phyloP scores from a whole-genome alignment of 2,329 filamentous ascomycete genomes.

The Aspergillus spinulosporus region DNA sequence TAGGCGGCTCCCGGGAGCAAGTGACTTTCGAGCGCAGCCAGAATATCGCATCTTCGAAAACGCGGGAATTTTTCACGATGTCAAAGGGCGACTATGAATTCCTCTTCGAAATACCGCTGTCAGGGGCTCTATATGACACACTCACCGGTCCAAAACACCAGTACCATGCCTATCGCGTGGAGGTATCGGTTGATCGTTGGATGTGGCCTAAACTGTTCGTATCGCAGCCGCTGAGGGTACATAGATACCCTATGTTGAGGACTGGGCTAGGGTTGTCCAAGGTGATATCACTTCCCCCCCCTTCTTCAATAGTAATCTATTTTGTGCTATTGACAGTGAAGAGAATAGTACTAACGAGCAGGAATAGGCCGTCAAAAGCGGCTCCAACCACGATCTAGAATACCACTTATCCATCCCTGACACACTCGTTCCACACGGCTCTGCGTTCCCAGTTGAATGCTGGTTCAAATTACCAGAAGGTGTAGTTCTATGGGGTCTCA shows the following conservation, averaged over 20 bases:
- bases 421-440: slow-evolving; percentile 23
- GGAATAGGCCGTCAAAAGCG: slow-evolving; percentile 13
- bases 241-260: slow-evolving; percentile 12
- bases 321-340: too few relatives aligned
- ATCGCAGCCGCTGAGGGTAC: slow-evolving; percentile 20
- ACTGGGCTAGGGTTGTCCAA: not conserved
- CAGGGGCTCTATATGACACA: slow-evolving; percentile 15
- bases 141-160: slow-evolving; percentile 14
- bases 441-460: slow-evolving; percentile 23
- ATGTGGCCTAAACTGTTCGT: slow-evolving; percentile 17
- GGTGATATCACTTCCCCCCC: not conserved
- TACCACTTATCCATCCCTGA: slow-evolving; percentile 24
- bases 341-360: too few relatives aligned
- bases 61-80: slow-evolving; percentile 19
- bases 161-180: slow-evolving; percentile 23
- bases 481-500: slow-evolving; percentile 12
- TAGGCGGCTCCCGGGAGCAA: slow-evolving; percentile 7
- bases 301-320: too few relatives aligned
- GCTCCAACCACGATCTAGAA: slow-evolving; percentile 15
- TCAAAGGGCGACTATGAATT: slow-evolving; percentile 24
- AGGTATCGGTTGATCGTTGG: slow-evolving; percentile 19
- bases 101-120: slow-evolving; percentile 21
- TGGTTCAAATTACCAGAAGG: slow-evolving; percentile 19
- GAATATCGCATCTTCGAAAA: slow-evolving; percentile 20
- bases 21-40: slow-evolving; percentile 19